phyloP scores from a whole-genome alignment of 2,329 filamentous ascomycete genomes.

The Phialophora verrucosa region DNA sequence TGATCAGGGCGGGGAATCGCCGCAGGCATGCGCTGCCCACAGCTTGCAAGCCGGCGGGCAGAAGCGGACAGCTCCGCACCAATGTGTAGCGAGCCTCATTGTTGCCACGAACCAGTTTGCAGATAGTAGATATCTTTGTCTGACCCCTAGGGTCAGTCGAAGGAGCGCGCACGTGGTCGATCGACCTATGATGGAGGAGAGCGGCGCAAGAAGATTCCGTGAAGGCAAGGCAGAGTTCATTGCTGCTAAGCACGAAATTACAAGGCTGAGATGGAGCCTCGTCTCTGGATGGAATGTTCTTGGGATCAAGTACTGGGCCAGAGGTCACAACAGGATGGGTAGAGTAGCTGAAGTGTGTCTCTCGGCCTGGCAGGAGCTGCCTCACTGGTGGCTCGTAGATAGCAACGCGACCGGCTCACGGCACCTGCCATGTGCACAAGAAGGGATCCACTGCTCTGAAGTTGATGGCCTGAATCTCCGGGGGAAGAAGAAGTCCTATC shows the following conservation, averaged over 20 bases:
- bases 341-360: background rate
- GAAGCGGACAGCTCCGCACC: background rate
- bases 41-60: background rate
- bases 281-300: background rate
- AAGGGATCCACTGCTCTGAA: too few relatives aligned
- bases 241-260: background rate
- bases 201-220: background rate
- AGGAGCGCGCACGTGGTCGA: background rate
- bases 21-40: background rate
- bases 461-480: too few relatives aligned
- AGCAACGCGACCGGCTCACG: background rate
- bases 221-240: background rate
- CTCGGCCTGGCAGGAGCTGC: background rate
- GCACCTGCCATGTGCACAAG: too few relatives aligned
- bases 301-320: background rate
- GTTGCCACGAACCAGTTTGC: background rate
- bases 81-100: background rate
- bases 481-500: too few relatives aligned
- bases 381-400: background rate
- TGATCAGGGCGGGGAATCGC: background rate
- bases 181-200: background rate
- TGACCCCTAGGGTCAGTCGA: background rate
- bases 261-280: background rate
- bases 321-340: background rate
- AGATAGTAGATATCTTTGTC: background rate